Evolutionary conservation across 345 rosid species (phyloP), one percentile per base, ranked within the genome.

Genomic region (Bruguiera gymnorhiza): DNA sequence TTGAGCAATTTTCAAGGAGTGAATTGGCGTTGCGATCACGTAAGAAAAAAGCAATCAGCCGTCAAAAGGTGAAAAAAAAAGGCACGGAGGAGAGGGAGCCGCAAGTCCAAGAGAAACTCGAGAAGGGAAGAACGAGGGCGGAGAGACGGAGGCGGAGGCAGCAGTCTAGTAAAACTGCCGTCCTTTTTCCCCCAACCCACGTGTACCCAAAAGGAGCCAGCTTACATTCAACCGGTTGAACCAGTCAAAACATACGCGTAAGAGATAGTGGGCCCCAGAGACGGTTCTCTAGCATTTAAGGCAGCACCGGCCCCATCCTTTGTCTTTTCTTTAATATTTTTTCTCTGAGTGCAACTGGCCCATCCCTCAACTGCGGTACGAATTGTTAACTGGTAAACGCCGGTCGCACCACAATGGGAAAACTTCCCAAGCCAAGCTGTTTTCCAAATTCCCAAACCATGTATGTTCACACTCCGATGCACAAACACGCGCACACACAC

Each of bases 371-470:
- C 53, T 30, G 75, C 79, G 80, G 85, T 81, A 78, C 79, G 43
- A 37, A 34, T 43, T 6, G 7, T 43, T 56, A 46, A 88, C 98
- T 85, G 91, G 83, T 83, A 83, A 56, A 27, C 82, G 89, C 66
- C 98, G 83, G 96, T 87, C 86, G 73, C 71, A 4, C 19, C 46
- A 51, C 36, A 81, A 79, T 83, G 84, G 83, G 84, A 87, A 86
- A 82, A 76, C 88, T 86, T 79, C 70, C 55, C 81, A 65, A 63
- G 77, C 82, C 82, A 78, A 86, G 86, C 91, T 89, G 91, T 88
- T 86, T 54, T 84, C 93, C 91, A 87, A 80, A 81, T 78, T 72
- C 82, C 75, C 73, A 62, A 69, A 43, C 67, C 39, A 31, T 26
- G 54, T 70, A 82, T 62, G 63, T 86, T 86, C 89, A 86, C 89